Evolutionary conservation across 2,329 filamentous ascomycete genomes (phyloP), one percentile per base, ranked within the genome.

Genomic region (Monilinia vaccinii-corymbosi): DNA sequence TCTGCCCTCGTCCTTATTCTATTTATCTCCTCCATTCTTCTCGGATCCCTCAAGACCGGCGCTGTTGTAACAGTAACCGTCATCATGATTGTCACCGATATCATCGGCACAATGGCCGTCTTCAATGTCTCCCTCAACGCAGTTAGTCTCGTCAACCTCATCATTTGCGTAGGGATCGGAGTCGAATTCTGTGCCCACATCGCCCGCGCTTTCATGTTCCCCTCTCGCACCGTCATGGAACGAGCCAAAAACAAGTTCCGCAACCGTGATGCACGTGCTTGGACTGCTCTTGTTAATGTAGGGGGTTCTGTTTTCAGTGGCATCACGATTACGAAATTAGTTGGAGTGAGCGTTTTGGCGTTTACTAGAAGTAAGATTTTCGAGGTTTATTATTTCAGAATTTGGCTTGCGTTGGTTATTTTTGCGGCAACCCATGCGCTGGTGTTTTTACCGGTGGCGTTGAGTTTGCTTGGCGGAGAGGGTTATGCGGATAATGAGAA

Each of bases 151-250:
- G 94, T 99, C 69, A 99, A 99, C 71, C 79, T 99, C 60, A 88
- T 99, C 71, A 99, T 99, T 65, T 97, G 92, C 71, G 90, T 99
- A 5, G 94, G 94, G 51, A 99, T 99, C 68, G 87, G 87, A 10
- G 93, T 99, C 51, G 94, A 99, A 71, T 99, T 99, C 74, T 99
- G 94, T 72, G 94, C 94, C 0, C 94, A 99, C 70, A 91, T 99
- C 69, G 93, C 94, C 0, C 85, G 94, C 7, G 94, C 94, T 0
- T 99, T 96, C 76, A 96, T 91, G 76, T 97, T 97, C 76, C 95
- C 94, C 0, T 89, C 88, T 13, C 82, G 85, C 1, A 83, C 84
- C 0, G 86, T 96, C 42, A 86, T 97, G 78, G 90, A 96, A 70
- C 84, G 84, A 21, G 89, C 88, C 46, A 88, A 86, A 68, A 86